phyloP scores from a whole-genome alignment of 805 yeast species.

The Candida adriatica region DNA sequence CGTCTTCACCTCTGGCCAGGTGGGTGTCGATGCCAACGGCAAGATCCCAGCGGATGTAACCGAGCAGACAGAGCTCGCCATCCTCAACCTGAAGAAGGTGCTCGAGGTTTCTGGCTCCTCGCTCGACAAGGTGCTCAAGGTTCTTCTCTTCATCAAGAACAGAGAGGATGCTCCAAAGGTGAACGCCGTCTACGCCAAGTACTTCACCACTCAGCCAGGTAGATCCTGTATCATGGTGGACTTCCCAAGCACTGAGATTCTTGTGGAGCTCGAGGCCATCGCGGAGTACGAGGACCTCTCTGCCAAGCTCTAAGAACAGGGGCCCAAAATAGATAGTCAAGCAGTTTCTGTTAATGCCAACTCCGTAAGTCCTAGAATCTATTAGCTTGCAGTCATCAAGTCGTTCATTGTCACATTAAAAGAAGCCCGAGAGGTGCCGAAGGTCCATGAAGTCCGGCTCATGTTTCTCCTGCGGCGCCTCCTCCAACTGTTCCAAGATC shows the following conservation, averaged over 20 bases:
- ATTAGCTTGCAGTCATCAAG: no score
- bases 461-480: neutral
- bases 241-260: conserved; percentile 42
- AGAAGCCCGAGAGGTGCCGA: neutral
- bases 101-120: conserved; percentile 40
- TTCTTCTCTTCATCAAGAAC: conserved; percentile 40
- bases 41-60: conserved; percentile 35
- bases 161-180: conserved; percentile 34
- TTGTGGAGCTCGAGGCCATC: conserved; percentile 47
- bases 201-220: conserved; percentile 43
- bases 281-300: conserved; percentile 25
- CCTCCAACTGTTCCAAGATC: neutral
- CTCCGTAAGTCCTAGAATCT: neutral
- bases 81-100: conserved; percentile 34
- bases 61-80: conserved; percentile 38
- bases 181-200: conserved; percentile 39
- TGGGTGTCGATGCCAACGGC: conserved; percentile 37
- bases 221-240: conserved; percentile 46
- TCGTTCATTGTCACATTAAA: no score
- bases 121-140: conserved; percentile 40
- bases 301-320: conserved; percentile 10
- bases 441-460: neutral
- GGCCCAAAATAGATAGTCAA: neutral
- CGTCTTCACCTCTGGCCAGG: conserved; percentile 43
- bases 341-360: neutral